phyloP scores from a whole-genome alignment of 768 basidiomycete genomes.

The Tricholoma saponaceum region DNA sequence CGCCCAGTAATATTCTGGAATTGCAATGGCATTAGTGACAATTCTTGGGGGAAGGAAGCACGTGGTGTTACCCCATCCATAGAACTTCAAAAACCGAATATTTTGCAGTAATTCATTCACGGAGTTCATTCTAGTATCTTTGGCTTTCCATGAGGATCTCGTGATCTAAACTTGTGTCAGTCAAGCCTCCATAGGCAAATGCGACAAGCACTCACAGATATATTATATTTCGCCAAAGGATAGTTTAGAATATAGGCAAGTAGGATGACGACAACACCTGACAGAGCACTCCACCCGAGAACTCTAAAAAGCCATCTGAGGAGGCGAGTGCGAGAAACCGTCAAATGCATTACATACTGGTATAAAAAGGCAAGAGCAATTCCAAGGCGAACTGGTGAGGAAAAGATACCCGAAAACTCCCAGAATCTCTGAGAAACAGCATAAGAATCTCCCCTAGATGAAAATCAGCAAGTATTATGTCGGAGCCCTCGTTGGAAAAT shows the following conservation, averaged over 20 bases:
- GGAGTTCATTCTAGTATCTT: constrained; percentile 63
- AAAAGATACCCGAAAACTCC: constrained; percentile 64
- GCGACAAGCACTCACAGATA: constrained; percentile 41
- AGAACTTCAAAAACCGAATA: constrained; percentile 69
- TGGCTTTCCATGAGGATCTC: constrained; percentile 53
- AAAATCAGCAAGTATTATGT: constrained; percentile 4
- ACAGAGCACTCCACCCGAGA: constrained; percentile 74
- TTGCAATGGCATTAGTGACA: neutral
- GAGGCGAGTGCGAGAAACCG: neutral
- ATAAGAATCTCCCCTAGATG: constrained; percentile 60
- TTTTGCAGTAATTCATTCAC: constrained; percentile 79
- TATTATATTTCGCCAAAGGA: constrained; percentile 61
- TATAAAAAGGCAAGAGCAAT: constrained; percentile 73
- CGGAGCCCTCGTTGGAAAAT: neutral
- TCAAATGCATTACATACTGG: constrained; percentile 38
- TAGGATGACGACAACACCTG: constrained; percentile 63
- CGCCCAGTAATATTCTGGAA: constrained; percentile 58
- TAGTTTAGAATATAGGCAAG: constrained; percentile 62
- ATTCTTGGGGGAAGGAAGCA: neutral
- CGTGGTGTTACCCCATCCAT: constrained; percentile 60
- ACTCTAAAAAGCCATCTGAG: constrained; percentile 36
- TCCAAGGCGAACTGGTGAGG: constrained; percentile 56
- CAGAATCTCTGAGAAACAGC: constrained; percentile 69
- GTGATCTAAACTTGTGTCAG: constrained; percentile 38
- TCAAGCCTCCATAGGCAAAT: neutral